Conservation (phyloP, 352 stramenopile species). For the Achlya hypogyna region DNA sequence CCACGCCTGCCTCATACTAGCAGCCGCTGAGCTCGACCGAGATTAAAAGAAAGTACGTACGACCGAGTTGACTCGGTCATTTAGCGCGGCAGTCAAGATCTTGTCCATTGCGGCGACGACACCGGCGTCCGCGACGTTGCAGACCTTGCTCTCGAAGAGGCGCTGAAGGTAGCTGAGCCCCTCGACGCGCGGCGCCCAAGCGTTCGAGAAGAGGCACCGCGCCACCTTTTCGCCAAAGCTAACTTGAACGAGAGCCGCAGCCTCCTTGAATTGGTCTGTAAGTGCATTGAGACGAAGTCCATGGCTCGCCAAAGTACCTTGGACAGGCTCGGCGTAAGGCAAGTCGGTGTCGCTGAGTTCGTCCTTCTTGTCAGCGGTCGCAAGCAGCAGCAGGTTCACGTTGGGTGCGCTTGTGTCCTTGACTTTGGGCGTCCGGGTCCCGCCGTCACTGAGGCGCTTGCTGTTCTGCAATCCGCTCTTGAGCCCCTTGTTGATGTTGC, state of each 20-base stretch:
- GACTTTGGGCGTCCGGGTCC: not conserved
- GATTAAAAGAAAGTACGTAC: slow-evolving; percentile 24
- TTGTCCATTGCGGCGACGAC: slow-evolving; percentile 36
- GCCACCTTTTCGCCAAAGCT: slow-evolving; percentile 68
- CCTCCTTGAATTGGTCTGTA: slow-evolving; percentile 46
- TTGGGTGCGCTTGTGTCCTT: slow-evolving; percentile 24
- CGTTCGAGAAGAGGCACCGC: slow-evolving; percentile 68
- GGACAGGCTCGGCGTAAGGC: slow-evolving; percentile 57
- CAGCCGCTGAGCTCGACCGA: not conserved
- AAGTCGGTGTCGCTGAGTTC: slow-evolving; percentile 43
- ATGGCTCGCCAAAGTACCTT: slow-evolving; percentile 14
- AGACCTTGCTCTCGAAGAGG: slow-evolving; percentile 42
- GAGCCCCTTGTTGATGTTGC: slow-evolving; percentile 74
- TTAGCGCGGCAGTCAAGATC: slow-evolving; percentile 44
- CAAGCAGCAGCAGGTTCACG: not conserved
- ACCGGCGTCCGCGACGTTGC: slow-evolving; percentile 25
- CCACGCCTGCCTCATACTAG: slow-evolving; percentile 44
- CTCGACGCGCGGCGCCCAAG: slow-evolving; percentile 71
- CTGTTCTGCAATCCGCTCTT: slow-evolving; percentile 55
- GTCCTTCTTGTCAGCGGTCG: not conserved
- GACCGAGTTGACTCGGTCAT: slow-evolving; percentile 69
- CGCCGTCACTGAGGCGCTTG: slow-evolving; percentile 41
- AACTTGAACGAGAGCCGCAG: slow-evolving; percentile 31
- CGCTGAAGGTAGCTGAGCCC: slow-evolving; percentile 67
- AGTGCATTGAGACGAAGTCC: slow-evolving; percentile 19